phyloP scores from a whole-genome alignment of 805 yeast genomes.

The Zygosaccharomyces rouxii region DNA sequence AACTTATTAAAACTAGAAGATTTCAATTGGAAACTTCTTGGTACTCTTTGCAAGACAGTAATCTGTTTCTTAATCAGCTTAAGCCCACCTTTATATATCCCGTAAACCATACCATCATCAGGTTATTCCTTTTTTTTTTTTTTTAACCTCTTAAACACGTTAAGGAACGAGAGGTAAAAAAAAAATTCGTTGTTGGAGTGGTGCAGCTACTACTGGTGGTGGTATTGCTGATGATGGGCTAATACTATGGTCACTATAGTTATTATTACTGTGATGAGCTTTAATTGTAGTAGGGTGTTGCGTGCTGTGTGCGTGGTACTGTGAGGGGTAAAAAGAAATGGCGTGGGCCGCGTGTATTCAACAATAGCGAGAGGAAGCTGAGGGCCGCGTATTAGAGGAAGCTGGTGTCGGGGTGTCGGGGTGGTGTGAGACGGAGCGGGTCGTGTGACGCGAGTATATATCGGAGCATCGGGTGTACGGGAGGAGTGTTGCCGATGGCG shows the following conservation, averaged over 20 bases:
- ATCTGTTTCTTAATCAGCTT: neutral
- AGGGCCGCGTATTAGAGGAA: neutral
- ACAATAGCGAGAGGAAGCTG: neutral
- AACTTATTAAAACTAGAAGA: neutral
- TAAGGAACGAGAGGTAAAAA: neutral
- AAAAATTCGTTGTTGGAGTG: neutral
- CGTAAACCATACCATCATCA: neutral
- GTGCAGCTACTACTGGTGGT: neutral
- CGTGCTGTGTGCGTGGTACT: neutral
- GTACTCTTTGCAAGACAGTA: neutral
- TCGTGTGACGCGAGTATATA: neutral
- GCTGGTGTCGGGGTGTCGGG: neutral
- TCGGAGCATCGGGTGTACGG: neutral
- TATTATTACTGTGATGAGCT: neutral
- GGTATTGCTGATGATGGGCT: neutral
- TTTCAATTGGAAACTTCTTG: neutral
- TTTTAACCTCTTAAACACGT: neutral
- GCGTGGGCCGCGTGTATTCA: neutral
- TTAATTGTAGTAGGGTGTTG: neutral
- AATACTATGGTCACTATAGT: neutral
- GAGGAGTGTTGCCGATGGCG: too few species aligned
- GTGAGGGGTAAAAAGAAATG: neutral
- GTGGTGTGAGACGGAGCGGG: neutral
- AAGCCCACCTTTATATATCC: conserved; percentile 2
- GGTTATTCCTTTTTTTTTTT: neutral